phyloP scores from a whole-genome alignment of 495 filamentous ascomycete species.

The Penicillium paxilli region DNA sequence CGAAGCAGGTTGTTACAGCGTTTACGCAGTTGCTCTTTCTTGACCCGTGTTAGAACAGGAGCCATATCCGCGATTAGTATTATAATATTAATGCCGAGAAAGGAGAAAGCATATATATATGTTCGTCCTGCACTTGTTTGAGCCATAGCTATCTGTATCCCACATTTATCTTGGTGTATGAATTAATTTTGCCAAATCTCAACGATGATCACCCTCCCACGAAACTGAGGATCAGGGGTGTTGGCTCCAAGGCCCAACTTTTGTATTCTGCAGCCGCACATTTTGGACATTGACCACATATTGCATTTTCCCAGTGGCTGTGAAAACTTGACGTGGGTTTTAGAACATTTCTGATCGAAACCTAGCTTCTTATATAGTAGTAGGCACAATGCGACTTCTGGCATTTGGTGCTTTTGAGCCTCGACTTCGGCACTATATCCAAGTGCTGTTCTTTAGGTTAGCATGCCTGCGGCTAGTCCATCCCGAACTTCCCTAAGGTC shows the following conservation, averaged over 20 bases:
- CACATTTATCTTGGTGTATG: not conserved
- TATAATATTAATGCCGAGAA: too few relatives aligned
- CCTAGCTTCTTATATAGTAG: not conserved
- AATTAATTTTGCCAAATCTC: not conserved
- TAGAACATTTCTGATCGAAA: not conserved
- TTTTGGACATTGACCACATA: not conserved
- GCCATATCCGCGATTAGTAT: not conserved
- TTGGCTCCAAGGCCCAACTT: not conserved
- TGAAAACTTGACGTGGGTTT: too few relatives aligned
- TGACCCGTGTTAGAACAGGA: conserved; percentile 3
- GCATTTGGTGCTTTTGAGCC: not conserved
- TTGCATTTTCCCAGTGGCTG: not conserved
- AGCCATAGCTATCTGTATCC: not conserved
- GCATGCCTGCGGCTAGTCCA: not conserved
- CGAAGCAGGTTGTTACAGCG: conserved; percentile 17
- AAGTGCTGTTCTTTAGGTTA: not conserved
- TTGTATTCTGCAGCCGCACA: not conserved
- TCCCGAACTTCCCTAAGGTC: not conserved
- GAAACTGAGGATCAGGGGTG: not conserved
- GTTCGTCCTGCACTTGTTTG: not conserved
- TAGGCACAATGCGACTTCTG: too few relatives aligned
- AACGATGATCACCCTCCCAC: not conserved
- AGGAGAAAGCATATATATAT: not conserved
- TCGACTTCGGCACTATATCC: not conserved
- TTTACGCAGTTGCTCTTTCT: conserved; percentile 22